phyloP scores from a whole-genome alignment of 148 eudicot genomes.

The Oxyria digyna region DNA sequence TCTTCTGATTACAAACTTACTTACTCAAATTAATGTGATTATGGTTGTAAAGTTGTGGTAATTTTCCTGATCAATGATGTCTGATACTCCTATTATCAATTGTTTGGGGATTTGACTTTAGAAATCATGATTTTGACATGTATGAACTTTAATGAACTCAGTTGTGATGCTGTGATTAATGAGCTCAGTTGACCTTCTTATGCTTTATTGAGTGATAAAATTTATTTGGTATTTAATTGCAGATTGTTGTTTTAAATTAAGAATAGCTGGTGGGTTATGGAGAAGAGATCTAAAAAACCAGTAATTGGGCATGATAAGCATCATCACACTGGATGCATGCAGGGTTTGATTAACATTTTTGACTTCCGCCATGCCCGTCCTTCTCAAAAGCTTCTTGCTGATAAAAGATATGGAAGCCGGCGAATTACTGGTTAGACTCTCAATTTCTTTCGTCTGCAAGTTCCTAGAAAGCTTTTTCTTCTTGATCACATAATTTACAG shows the following conservation, averaged over 20 bases:
- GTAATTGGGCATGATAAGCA: not conserved
- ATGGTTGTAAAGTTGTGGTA: not conserved
- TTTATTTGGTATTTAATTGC: not conserved
- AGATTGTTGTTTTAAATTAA: not conserved
- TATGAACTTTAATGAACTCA: not conserved
- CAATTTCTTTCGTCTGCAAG: not conserved
- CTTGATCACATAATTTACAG: not conserved
- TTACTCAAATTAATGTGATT: not conserved
- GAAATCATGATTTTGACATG: not conserved
- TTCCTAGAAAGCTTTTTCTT: not conserved
- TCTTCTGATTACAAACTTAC: not conserved
- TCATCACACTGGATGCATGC: constrained; percentile 66
- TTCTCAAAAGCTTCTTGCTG: constrained; percentile 50
- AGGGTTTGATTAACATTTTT: constrained; percentile 69
- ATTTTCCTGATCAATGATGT: not conserved
- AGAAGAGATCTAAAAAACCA: not conserved
- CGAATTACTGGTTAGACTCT: constrained; percentile 39
- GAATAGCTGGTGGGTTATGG: constrained; percentile 5
- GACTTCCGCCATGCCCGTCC: constrained; percentile 68
- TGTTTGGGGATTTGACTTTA: not conserved
- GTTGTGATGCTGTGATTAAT: not conserved
- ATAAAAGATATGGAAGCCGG: constrained; percentile 41
- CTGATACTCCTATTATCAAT: not conserved
- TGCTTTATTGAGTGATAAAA: not conserved
- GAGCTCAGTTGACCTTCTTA: not conserved